Base-by-base conservation (phyloP, 2,329 filamentous ascomycete species). In the Penicillium sp. region DNA sequence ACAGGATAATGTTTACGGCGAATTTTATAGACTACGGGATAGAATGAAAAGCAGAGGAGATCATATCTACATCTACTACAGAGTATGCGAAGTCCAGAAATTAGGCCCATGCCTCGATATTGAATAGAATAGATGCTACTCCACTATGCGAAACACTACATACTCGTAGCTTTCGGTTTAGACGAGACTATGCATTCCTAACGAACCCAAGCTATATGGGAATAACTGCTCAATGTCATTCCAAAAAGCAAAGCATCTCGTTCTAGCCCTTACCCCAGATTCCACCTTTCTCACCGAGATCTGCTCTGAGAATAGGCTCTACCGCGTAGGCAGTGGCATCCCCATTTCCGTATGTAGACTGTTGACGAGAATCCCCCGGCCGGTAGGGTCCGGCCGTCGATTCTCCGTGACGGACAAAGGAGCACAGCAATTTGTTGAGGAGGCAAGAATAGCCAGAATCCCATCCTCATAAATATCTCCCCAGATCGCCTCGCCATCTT, bases 1-100 rank as follows among this genome's bases (percentile, higher is more conserved):
- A 19, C 40, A 57, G 43, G 56, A 65, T 25, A 43, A 40, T 35
- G 45, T 42, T 59, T 64, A 63, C 65, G 25, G 64, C 59, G 65
- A 43, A 68, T 26, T 49, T 28, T 38, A 16, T 38, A 60, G 59
- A 57, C 52, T 65, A 58, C 37, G 33, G 28, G 33, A 49, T 37
- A 7, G 30, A 4, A 5, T 40, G 19, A 40, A 28, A 35, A 6
- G 46, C 8, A 33, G 26, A 30, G 46, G 13, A 35, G 8, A 7
- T 22, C 11, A 22, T 13, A 22, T 22, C 7, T 22, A 4, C 1
- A 19, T 35, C 6, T 22, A 33, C 28, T 51, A 33, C 35, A 33
- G 46, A 22, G n/a, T n/a, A 51, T 19, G 7, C 6, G 8, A 35
- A 35, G 5, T 35, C 3, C 8, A 13, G n/a, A 11, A 19, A 22